Evolutionary conservation across 225 moss, liverwort and hornwort species (phyloP).

Genomic region (Anthoceros angustus): DNA sequence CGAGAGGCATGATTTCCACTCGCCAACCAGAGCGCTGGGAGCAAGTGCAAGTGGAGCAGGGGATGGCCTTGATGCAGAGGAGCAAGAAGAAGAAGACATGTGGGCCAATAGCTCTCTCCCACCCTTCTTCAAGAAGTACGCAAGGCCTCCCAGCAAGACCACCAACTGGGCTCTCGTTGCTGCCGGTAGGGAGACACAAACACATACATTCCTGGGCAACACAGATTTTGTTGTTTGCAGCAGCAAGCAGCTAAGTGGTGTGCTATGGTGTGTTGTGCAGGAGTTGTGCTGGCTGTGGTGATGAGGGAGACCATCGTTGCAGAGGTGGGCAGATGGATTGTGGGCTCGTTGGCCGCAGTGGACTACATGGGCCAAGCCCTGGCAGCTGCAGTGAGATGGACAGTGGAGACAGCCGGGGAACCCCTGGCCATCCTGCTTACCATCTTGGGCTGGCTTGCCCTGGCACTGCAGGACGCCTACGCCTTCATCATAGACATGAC

Average conservation of each 20-base stretch:
- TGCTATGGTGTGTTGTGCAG: neutral
- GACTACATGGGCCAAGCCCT: neutral
- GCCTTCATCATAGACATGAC: conserved; percentile 4
- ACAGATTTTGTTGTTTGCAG: neutral
- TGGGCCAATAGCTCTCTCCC: neutral
- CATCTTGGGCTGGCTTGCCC: neutral
- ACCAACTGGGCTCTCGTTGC: neutral
- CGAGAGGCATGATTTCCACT: neutral
- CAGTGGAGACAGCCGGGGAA: neutral
- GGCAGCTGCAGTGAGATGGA: neutral
- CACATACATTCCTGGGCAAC: neutral
- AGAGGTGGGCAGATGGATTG: neutral
- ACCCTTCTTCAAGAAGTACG: neutral
- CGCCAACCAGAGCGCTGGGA: neutral
- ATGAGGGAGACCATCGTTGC: neutral
- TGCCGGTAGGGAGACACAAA: neutral
- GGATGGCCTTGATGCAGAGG: neutral
- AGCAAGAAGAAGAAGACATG: neutral
- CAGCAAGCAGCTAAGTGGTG: neutral
- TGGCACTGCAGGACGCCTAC: neutral
- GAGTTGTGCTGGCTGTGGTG: neutral
- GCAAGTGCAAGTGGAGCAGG: neutral
- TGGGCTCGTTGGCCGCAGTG: neutral
- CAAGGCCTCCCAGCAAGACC: neutral
- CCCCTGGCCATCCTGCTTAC: neutral